These are phyloP conservation scores for Ganoderma meredithae DNA, from an alignment of 1,284 basidiomycete genomes.

Conservation along the genomic window DNA sequence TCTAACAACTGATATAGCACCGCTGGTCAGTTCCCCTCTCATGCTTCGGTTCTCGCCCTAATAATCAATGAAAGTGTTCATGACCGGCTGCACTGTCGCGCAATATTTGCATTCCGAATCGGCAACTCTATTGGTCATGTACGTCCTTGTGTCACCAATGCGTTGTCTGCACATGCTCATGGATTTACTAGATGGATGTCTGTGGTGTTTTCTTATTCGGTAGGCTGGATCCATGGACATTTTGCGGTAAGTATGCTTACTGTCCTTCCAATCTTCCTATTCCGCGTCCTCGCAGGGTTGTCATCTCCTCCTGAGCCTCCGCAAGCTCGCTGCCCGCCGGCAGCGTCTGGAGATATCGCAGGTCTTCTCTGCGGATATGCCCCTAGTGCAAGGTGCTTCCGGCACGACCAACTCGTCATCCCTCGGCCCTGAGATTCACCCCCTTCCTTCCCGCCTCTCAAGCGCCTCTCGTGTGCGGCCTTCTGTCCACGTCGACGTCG, in stretches of 20 bases:
- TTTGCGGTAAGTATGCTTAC: no score
- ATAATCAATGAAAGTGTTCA: constrained; percentile 13
- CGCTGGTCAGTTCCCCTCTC: constrained; percentile 14
- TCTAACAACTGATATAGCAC: constrained; percentile 1
- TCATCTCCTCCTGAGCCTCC: constrained; percentile 29
- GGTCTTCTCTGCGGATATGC: constrained; percentile 16
- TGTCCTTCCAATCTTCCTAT: no score
- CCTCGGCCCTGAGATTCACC: not conserved
- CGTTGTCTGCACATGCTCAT: not conserved
- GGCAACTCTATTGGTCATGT: constrained; percentile 11
- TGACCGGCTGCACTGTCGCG: constrained; percentile 21
- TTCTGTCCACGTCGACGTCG: not conserved
- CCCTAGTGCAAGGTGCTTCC: constrained; percentile 2
- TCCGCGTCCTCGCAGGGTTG: constrained; percentile 18
- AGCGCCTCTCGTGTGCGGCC: constrained; percentile 4
- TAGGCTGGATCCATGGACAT: constrained; percentile 5
- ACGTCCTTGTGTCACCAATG: not conserved
- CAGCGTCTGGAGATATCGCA: constrained; percentile 20
- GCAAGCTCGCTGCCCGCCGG: constrained; percentile 25
- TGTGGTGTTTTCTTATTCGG: constrained; percentile 30
- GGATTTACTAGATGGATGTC: constrained; percentile 22
- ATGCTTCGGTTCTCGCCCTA: no score
- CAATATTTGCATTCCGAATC: constrained; percentile 3
- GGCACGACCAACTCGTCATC: constrained; percentile 1
- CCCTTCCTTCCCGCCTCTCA: constrained; percentile 2